Conservation (phyloP, 2,329 filamentous ascomycete species). For the Cordyceps fumosorosea region DNA sequence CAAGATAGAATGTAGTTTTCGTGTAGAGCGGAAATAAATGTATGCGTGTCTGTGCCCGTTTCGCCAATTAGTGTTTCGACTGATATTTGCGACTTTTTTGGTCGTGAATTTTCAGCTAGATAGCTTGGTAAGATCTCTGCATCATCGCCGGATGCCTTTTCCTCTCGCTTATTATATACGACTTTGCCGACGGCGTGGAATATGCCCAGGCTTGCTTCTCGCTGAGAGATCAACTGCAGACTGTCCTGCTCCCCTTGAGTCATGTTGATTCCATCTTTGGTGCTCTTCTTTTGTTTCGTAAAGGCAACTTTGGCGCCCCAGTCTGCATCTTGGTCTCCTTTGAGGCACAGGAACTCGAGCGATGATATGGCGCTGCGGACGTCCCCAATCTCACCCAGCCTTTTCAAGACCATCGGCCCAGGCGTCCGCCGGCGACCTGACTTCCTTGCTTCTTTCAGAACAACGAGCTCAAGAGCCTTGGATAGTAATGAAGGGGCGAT, state of each 20-base stretch:
- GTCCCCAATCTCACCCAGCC: conserved; percentile 80
- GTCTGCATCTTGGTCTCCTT: conserved; percentile 65
- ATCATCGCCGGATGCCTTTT: conserved; percentile 31
- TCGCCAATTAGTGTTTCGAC: conserved; percentile 82
- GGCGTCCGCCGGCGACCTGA: conserved; percentile 71
- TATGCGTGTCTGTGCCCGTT: conserved; percentile 84
- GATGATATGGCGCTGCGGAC: conserved; percentile 88
- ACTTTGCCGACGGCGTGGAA: conserved; percentile 96
- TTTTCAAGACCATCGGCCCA: conserved; percentile 70
- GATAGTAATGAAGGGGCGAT: conserved; percentile 80
- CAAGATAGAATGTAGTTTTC: conserved; percentile 92
- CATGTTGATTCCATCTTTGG: conserved; percentile 50
- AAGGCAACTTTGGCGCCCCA: conserved; percentile 71
- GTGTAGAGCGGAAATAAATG: conserved; percentile 83
- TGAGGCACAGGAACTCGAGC: conserved; percentile 84
- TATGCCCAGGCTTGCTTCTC: conserved; percentile 85
- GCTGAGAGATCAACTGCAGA: conserved; percentile 72
- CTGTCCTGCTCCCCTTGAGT: conserved; percentile 75
- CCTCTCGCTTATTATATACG: conserved; percentile 85
- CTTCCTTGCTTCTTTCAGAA: conserved; percentile 77
- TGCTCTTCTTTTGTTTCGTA: conserved; percentile 58
- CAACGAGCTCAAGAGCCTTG: conserved; percentile 74
- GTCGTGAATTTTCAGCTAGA: conserved; percentile 50
- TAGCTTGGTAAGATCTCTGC: conserved; percentile 54
- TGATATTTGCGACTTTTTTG: conserved; percentile 57